phyloP scores from a whole-genome alignment of 2,329 filamentous ascomycete species.

The Colletotrichum neosansevieriae region DNA sequence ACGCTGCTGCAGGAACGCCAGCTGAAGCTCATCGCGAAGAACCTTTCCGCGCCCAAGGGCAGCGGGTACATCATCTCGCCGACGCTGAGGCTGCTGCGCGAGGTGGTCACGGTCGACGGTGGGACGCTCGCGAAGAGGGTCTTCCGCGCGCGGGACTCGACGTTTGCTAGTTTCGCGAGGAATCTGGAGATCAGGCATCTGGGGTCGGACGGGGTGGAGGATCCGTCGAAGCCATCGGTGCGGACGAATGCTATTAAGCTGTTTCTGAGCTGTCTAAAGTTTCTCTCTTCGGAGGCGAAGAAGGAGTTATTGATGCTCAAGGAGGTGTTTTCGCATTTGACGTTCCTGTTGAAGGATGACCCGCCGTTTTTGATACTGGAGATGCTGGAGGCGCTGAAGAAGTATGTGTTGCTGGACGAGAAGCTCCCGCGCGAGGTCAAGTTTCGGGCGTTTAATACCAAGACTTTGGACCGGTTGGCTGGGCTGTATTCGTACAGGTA shows the following conservation, averaged over 20 bases:
- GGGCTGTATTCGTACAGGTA: constrained; percentile 76
- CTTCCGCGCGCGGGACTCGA: constrained; percentile 82
- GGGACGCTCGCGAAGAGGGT: constrained; percentile 82
- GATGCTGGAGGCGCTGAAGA: constrained; percentile 77
- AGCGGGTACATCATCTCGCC: constrained; percentile 93
- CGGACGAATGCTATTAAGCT: constrained; percentile 87
- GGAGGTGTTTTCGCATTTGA: constrained; percentile 85
- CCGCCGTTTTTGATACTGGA: constrained; percentile 80
- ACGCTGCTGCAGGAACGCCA: constrained; percentile 85
- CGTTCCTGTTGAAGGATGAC: constrained; percentile 83
- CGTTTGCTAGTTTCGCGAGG: constrained; percentile 82
- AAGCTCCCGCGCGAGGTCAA: constrained; percentile 81
- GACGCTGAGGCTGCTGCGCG: constrained; percentile 84
- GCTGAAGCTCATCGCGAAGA: constrained; percentile 82
- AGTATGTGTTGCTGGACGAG: constrained; percentile 79
- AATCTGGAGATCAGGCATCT: constrained; percentile 80
- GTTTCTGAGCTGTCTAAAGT: constrained; percentile 81
- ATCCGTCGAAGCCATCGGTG: constrained; percentile 79
- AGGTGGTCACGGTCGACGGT: constrained; percentile 88
- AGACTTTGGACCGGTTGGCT: constrained; percentile 78
- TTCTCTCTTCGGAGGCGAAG: constrained; percentile 82
- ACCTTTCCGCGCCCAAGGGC: constrained; percentile 81
- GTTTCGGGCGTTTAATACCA: constrained; percentile 79
- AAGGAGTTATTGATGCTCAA: constrained; percentile 83
- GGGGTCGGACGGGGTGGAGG: constrained; percentile 66